Conservation (phyloP, 1,284 basidiomycete genomes). For the Tilletia indica region DNA sequence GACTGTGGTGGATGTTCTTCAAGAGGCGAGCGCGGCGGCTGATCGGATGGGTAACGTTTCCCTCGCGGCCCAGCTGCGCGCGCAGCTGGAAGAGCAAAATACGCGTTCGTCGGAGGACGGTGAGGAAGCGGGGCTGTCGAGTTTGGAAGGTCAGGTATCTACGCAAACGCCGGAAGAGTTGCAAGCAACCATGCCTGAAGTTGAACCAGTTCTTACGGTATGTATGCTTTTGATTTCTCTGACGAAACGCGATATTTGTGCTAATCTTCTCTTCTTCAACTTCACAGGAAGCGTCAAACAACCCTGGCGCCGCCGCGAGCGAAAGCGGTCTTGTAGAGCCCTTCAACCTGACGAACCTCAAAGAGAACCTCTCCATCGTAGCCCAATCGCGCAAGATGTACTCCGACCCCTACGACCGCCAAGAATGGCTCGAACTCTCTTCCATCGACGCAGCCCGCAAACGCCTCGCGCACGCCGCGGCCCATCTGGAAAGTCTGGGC, state of each 20-base stretch:
- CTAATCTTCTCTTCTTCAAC: too few species aligned
- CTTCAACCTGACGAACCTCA: conserved; percentile 45
- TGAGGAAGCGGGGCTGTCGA: neutral
- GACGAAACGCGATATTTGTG: too few species aligned
- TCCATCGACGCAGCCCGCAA: conserved; percentile 50
- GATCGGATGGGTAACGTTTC: conserved; percentile 6
- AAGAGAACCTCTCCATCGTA: conserved; percentile 47
- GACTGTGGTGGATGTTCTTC: neutral
- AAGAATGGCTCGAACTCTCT: conserved; percentile 52
- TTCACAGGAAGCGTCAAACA: neutral
- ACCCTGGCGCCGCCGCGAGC: neutral
- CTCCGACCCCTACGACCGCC: conserved; percentile 47
- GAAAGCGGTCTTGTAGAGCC: conserved; percentile 21
- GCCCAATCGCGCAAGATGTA: conserved; percentile 37
- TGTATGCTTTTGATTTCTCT: neutral
- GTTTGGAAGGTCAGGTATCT: neutral
- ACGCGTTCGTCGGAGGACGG: neutral
- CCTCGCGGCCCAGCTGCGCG: neutral
- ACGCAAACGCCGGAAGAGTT: neutral
- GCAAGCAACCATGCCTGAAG: neutral
- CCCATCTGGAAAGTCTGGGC: conserved; percentile 45
- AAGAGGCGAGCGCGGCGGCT: neutral
- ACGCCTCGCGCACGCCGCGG: conserved; percentile 42
- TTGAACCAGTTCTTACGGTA: conserved; percentile 3
- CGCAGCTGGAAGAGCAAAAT: neutral